Evolutionary conservation across 257 asterid genomes (phyloP).

Genomic region (Fraxinus cuspidata): DNA sequence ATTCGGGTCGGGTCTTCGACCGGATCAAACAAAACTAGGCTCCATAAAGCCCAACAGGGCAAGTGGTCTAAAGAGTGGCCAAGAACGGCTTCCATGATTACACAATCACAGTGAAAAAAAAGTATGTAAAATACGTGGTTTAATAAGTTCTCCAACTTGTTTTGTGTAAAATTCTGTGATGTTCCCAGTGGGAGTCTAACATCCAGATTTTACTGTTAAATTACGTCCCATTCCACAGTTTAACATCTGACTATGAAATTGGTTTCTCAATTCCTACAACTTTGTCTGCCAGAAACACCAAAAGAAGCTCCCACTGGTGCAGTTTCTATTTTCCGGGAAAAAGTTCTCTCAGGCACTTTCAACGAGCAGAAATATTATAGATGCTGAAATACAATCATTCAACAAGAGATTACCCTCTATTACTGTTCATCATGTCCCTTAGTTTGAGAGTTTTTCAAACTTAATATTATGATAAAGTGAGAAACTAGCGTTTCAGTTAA

Average conservation of each 20-base stretch:
- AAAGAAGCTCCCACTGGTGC: not conserved
- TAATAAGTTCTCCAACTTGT: not conserved
- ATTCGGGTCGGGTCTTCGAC: too few relatives aligned
- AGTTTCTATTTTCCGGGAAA: not conserved
- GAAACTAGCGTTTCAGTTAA: not conserved
- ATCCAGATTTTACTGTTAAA: not conserved
- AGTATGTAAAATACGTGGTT: too few relatives aligned
- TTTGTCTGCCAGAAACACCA: not conserved
- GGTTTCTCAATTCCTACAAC: not conserved
- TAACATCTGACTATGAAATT: not conserved
- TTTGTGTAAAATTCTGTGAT: not conserved
- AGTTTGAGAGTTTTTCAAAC: not conserved
- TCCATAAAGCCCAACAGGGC: too few relatives aligned
- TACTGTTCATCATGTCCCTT: not conserved
- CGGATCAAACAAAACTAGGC: too few relatives aligned
- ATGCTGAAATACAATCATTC: not conserved
- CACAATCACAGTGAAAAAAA: not conserved
- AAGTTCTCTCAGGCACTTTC: not conserved
- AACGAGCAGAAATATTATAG: not conserved
- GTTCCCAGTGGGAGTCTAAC: not conserved
- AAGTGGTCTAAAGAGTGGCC: not conserved
- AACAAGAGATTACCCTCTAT: too few relatives aligned
- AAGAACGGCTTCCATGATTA: not conserved
- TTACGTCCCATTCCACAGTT: not conserved
- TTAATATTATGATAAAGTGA: too few relatives aligned